Evolutionary conservation across 371 early-diverging fungal species (phyloP), one percentile per base, ranked within the genome.

Genomic region (Haplosporangium sp.): DNA sequence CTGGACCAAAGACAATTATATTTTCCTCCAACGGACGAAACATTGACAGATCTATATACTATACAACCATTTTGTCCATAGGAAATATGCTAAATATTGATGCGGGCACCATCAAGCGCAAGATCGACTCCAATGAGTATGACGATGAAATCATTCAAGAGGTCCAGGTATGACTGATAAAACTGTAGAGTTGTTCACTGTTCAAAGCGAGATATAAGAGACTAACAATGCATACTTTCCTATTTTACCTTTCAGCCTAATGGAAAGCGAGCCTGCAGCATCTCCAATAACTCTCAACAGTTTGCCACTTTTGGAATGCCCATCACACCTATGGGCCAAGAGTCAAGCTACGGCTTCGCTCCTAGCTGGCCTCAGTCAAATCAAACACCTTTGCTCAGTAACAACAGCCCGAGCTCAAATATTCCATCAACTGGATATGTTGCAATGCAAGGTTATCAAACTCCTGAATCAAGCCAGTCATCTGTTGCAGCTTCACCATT

Each of bases 81-180:
- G 79, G 81, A 44, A 79, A 79, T 66, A 79, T 79, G 81, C 44
- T 79, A 57, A 79, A 79, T 59, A 42, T 79, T 10, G 81, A 74
- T 38, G 74, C 61, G 0, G 81, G 81, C 40, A 79, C 81, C 0
- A 71, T 79, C 66, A 79, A 79, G 53, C 81, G 81, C 61, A 79
- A 79, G 65, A 74, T 74, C 27, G 81, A 79, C 65, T 79, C 81
- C 19, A 79, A 79, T 27, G 81, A 79, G 50, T 79, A 74, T 17
- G 81, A 79, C 35, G 81, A 74, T 19, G 81, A 79, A 40, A 68
- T 61, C 6, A 52, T 63, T 13, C 74, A 74, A n/a, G 69, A 74
- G 37, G 58, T 52, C 17, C 81, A 79, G 75, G 81, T 79, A 74
- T 17, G 37, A 48, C 48, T 15, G 48, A 48, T 5, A 55, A 7